Base-by-base conservation (phyloP, 768 basidiomycete genomes). In the Sistotremastrum suecicum region DNA sequence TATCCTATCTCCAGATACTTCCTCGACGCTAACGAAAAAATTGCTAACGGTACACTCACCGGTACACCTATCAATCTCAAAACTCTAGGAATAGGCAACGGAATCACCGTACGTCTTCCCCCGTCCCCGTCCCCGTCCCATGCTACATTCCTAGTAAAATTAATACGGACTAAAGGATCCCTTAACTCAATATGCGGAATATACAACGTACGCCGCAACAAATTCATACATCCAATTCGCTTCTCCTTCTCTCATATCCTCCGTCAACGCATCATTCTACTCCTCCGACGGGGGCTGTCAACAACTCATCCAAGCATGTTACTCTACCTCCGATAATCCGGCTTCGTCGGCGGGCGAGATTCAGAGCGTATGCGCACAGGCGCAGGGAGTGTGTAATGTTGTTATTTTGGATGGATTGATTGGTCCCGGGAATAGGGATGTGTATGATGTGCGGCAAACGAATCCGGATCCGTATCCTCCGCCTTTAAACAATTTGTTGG, bases 181-280 rank as follows among this genome's bases (percentile, higher is more conserved):
- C 5, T 54, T 77, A 20, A 54, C 53, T 2, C 78, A 79, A 59
- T 80, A 79, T 53, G 70, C 75, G 3, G 72, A 72, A 6, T 78
- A 76, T 48, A 64, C 77, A 34, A 58, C 57, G 3, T 81, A 80
- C 49, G 73, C 78, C 1, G 63, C 57, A 4, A 66, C 60, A 3
- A 80, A 78, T 55, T 66, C 73, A 37, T 79, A 79, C 54, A 71
- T 77, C 48, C 53, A 74, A 0, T 63, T 78, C 4, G 75, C 76
- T 4, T 67, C 67, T 0, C 28, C 53, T 1, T 63, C 66, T 3
- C 64, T 63, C 1, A 64, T 77, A 41, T 41, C 54, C 1, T 53
- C 53, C 1, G 75, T 70, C 0, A 72, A 69, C 51, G 63, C 51
- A 1, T 61, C 69, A 39, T 77, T 64, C 64, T 62, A 58, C 12